Evolutionary conservation across 345 rosid species (phyloP).

Genomic region (Eucalyptus leucophloia): DNA sequence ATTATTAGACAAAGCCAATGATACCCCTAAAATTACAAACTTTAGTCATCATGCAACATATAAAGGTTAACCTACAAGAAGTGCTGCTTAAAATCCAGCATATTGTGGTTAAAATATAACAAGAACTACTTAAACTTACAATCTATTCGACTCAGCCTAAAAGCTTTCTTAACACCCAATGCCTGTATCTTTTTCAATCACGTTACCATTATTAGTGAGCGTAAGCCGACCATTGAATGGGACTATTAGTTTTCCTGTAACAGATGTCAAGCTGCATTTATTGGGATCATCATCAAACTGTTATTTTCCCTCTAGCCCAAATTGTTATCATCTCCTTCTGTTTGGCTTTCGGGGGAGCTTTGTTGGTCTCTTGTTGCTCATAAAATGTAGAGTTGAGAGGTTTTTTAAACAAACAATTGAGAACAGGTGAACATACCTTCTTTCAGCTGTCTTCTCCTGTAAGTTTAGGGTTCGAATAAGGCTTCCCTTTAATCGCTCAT

Average conservation of each 20-base stretch:
- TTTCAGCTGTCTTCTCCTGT: background rate
- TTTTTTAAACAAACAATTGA: conserved; percentile 77
- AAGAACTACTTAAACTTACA: background rate
- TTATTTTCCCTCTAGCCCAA: background rate
- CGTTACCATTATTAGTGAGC: background rate
- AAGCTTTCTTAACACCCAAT: background rate
- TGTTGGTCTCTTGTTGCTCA: conserved; percentile 54
- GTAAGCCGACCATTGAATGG: background rate
- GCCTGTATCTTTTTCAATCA: background rate
- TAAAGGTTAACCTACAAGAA: background rate
- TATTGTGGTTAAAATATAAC: background rate
- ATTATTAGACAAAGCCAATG: background rate
- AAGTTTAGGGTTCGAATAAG: background rate
- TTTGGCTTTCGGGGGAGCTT: conserved; percentile 48
- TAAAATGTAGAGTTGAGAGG: conserved; percentile 53
- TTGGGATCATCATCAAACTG: background rate
- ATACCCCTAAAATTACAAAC: background rate
- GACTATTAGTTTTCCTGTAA: background rate
- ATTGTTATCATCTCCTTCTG: background rate
- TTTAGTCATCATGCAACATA: background rate
- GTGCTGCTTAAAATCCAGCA: background rate
- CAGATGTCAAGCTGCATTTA: background rate
- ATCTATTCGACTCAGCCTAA: background rate
- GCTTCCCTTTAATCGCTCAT: background rate
- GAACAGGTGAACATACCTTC: conserved; percentile 37